Base-by-base conservation (phyloP, 225 moss, liverwort and hornwort genomes). In the Takakia lepidozioides region DNA sequence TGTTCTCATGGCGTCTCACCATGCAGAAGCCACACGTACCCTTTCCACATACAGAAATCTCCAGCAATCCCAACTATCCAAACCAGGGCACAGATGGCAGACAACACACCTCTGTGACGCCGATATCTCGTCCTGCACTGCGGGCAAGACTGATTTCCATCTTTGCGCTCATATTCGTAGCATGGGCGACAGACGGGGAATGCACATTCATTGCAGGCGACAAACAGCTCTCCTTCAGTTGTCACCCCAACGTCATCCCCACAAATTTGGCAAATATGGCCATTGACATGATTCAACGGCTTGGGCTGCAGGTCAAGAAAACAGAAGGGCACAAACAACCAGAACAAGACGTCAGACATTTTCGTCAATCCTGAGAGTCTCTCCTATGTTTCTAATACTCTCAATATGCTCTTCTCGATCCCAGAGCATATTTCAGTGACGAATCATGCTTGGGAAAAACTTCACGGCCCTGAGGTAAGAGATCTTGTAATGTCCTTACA, bases 91-190 rank as follows among this genome's bases (percentile, higher is more conserved):
- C 17, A 32, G 37, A 7, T 46, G 11, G 5, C 35, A 27, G 26
- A 8, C 9, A 11, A 10, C 16, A 2, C 19, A 93, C 93, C 93
- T 76, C 55, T 81, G 30, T 80, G 86, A 28, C 93, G 73, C 62
- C 86, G 88, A 71, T 89, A 93, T 29, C 93, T 80, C 36, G 89
- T 84, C 60, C 82, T 86, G 70, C 93, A 93, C 54, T 93, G 93
- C 8, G 93, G 93, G 50, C 93, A 93, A 27, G 81, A 74, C 27
- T 79, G 57, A 57, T 86, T 93, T 44, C 93, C 93, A 53, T 93
- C 93, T 72, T 89, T 93, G 54, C 93, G 89, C 74, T 93, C 93
- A 26, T 93, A 93, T 70, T 93, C 93, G 45, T 76, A 93, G 59
- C 93, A 93, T 5, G 86, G 86, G 51, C 93, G 86, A 66, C 93